Evolutionary conservation across 345 rosid species (phyloP), one percentile per base, ranked within the genome.

Genomic region (Dipteronia dyeriana): DNA sequence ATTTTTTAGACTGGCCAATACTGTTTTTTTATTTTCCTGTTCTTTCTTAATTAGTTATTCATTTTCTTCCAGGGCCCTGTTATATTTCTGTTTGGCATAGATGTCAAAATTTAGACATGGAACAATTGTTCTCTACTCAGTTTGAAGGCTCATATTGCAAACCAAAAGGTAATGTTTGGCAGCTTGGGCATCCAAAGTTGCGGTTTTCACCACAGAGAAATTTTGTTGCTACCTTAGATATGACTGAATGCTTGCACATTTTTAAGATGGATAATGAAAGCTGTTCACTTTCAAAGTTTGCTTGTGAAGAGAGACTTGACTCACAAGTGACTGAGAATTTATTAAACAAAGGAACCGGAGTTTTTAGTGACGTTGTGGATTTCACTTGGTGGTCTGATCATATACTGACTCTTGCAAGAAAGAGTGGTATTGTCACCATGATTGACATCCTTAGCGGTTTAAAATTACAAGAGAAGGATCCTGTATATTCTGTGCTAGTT

Each of bases 301-400:
- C 69, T 70, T 76, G 76, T 13, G 67, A 68, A 75, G 90, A 74
- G 70, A 76, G 76, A 60, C 45, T 41, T 41, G 45, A 41, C 45
- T 41, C 45, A 41, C 45, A 41, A 41, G 45, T 41, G 45, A 41
- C 8, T 41, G 45, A 41, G 9, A 9, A 41, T 41, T 41, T 41
- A 41, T 41, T 41, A 41, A 41, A 41, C 45, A 41, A 41, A 41
- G 49, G 71, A 66, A 47, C 63, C 76, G 90, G 87, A 43, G 66
- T 76, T 79, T 82, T 89, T 53, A 77, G 75, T 67, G 88, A 85
- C 78, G 77, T 85, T 64, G 80, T 79, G 60, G 99, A 96, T 82
- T 92, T 96, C 71, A 86, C 98, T 66, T 96, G 98, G 99, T 96
- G 98, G 98, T 92, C 95, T 75, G 95, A 91, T 72, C 89, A 88